Evolutionary conservation across 805 yeast genomes (phyloP).

Genomic region (Barnettozyma wickerhamii): DNA sequence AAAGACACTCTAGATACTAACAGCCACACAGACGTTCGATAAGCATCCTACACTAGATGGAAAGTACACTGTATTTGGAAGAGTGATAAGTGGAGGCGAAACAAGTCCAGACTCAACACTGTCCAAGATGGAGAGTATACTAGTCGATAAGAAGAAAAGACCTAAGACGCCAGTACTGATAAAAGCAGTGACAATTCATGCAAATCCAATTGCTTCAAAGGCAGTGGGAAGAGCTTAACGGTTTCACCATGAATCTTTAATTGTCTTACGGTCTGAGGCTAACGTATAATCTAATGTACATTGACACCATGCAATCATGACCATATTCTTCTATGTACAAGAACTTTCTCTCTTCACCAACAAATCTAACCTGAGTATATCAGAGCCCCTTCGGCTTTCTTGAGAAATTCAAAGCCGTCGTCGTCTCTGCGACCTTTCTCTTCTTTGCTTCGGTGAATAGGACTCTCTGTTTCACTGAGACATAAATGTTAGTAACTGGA

Average conservation of each 20-base stretch:
- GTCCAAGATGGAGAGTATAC: conserved; percentile 21
- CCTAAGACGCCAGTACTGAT: conserved; percentile 30
- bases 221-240: not conserved
- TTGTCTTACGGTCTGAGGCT: no score
- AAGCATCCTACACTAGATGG: conserved; percentile 80
- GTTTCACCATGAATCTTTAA: no score
- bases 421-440: conserved; percentile 55
- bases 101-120: conserved; percentile 25
- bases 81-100: conserved; percentile 52
- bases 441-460: conserved; percentile 84
- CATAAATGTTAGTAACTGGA: no score
- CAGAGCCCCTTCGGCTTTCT: conserved; percentile 30
- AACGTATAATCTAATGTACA: conserved; percentile 7
- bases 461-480: conserved; percentile 76
- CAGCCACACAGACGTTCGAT: conserved; percentile 54
- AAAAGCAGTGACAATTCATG: conserved; percentile 33
- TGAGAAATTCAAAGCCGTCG: conserved; percentile 44
- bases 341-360: not conserved
- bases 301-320: no score
- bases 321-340: no score
- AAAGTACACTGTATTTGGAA: conserved; percentile 71
- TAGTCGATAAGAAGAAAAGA: conserved; percentile 33
- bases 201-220: conserved; percentile 37
- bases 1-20: conserved; percentile 2
- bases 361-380: not conserved